A percentile compares a stretch with the other conserved stretches of the same genome.
These are phyloP conservation scores for Pseudonectria buxi DNA, from an alignment of 2,329 filamentous ascomycete genomes.

Conservation along the genomic window DNA sequence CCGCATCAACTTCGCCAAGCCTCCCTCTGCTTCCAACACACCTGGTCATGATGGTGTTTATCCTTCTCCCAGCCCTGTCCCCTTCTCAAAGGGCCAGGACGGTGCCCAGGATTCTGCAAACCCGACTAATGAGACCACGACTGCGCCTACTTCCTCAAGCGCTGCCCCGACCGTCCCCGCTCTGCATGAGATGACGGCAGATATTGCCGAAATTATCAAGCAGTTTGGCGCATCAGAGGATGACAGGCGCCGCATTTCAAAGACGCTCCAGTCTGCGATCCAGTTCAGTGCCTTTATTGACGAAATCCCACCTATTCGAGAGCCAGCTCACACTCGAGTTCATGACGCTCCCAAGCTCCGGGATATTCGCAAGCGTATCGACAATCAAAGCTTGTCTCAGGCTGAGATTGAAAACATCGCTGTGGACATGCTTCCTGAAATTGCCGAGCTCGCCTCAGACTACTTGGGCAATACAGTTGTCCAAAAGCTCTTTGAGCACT, in stretches of 20 bases:
- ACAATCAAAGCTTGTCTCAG: slow-evolving; percentile 82
- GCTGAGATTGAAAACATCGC: slow-evolving; percentile 90
- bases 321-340: slow-evolving; percentile 80
- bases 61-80: slow-evolving; percentile 86
- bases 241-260: slow-evolving; percentile 65
- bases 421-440: slow-evolving; percentile 89
- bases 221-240: slow-evolving; percentile 82
- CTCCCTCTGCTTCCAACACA: slow-evolving; percentile 81
- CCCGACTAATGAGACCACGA: slow-evolving; percentile 30
- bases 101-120: slow-evolving; percentile 27
- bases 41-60: slow-evolving; percentile 84
- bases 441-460: slow-evolving; percentile 89
- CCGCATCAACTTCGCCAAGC: slow-evolving; percentile 95
- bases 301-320: slow-evolving; percentile 83
- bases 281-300: slow-evolving; percentile 64
- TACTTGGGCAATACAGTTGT: slow-evolving; percentile 99
- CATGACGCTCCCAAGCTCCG: slow-evolving; percentile 92
- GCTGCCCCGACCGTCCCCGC: slow-evolving; percentile 61
- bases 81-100: slow-evolving; percentile 57
- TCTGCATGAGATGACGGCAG: slow-evolving; percentile 68
- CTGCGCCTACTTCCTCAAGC: slow-evolving; percentile 24
- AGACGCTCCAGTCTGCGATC: slow-evolving; percentile 70
- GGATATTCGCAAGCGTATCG: slow-evolving; percentile 94
- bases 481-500: slow-evolving; percentile 96
- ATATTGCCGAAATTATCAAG: slow-evolving; percentile 79